phyloP scores from a whole-genome alignment of 805 yeast genomes.

The Helenozyma baotianmanensis region DNA sequence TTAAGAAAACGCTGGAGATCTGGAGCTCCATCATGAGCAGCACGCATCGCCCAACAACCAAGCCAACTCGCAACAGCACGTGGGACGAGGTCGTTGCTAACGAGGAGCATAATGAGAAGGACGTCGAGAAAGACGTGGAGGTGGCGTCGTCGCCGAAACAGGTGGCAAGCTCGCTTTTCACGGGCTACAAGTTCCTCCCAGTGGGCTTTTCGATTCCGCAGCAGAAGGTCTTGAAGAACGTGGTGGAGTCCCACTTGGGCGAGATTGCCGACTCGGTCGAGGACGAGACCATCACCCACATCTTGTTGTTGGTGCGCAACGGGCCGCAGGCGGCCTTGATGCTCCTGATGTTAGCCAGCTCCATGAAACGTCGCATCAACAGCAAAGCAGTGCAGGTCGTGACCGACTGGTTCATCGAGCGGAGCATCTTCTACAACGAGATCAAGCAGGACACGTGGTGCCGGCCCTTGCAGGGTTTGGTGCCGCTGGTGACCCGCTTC shows the following conservation, averaged over 20 bases:
- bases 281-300: constrained; percentile 26
- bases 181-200: constrained; percentile 38
- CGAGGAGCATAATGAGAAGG: constrained; percentile 2
- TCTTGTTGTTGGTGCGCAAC: constrained; percentile 27
- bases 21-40: constrained; percentile 44
- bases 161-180: constrained; percentile 28
- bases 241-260: constrained; percentile 47
- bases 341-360: constrained; percentile 22
- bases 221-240: constrained; percentile 31
- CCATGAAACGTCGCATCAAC: constrained; percentile 21
- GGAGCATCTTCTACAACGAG: constrained; percentile 57
- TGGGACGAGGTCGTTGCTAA: constrained; percentile 21
- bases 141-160: background rate
- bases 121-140: background rate
- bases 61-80: constrained; percentile 16
- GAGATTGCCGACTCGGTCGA: constrained; percentile 13
- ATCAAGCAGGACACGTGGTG: constrained; percentile 61
- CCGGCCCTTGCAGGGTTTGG: constrained; percentile 40
- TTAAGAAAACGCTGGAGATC: constrained; percentile 26
- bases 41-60: constrained; percentile 9
- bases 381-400: constrained; percentile 29
- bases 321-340: constrained; percentile 25
- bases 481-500: constrained; percentile 20
- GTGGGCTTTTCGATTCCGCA: constrained; percentile 40
- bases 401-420: constrained; percentile 80